Percentiles rank a stretch among this genome's conserved stretches.
Evolutionary conservation across 164 flowering plant genomes (phyloP).

Genomic region (Liriodendron chinense): DNA sequence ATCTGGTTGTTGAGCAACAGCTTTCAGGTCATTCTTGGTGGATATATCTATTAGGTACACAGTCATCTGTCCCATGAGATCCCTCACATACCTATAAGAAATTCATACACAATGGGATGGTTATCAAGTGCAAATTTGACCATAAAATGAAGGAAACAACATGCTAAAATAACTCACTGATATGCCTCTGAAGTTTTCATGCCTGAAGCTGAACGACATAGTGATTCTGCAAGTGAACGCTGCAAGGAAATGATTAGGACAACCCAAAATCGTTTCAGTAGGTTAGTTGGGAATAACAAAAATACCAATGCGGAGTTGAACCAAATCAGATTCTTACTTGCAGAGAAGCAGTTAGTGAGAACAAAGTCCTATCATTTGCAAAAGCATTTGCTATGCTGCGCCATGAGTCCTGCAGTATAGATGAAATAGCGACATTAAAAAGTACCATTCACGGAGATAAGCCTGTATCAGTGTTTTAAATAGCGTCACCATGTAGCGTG

Average conservation of each 20-base stretch:
- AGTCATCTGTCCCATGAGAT: slow-evolving; percentile 64
- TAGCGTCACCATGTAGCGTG: too few relatives aligned
- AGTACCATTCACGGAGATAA: background rate
- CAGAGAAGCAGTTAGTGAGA: slow-evolving; percentile 53
- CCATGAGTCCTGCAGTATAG: slow-evolving; percentile 77
- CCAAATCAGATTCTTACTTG: slow-evolving; percentile 52
- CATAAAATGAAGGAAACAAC: slow-evolving; percentile 1
- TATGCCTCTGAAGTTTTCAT: slow-evolving; percentile 56
- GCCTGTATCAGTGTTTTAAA: background rate
- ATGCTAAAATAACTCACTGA: slow-evolving; percentile 50
- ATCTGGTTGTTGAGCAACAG: slow-evolving; percentile 74
- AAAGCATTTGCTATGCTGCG: slow-evolving; percentile 68
- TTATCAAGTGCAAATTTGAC: background rate
- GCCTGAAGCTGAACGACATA: slow-evolving; percentile 75
- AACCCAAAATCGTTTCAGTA: background rate
- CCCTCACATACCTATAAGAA: slow-evolving; percentile 61
- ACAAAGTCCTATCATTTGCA: slow-evolving; percentile 55
- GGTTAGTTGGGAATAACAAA: background rate
- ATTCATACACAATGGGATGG: slow-evolving; percentile 6
- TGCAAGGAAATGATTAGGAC: slow-evolving; percentile 24
- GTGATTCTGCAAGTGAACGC: slow-evolving; percentile 88
- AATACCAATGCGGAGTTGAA: background rate
- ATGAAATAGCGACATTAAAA: background rate
- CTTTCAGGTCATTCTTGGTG: slow-evolving; percentile 55
- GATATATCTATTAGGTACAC: slow-evolving; percentile 60